These are phyloP conservation scores for Alternaria ethzedia DNA, from an alignment of 2,329 filamentous ascomycete species.

Conservation along the genomic window DNA sequence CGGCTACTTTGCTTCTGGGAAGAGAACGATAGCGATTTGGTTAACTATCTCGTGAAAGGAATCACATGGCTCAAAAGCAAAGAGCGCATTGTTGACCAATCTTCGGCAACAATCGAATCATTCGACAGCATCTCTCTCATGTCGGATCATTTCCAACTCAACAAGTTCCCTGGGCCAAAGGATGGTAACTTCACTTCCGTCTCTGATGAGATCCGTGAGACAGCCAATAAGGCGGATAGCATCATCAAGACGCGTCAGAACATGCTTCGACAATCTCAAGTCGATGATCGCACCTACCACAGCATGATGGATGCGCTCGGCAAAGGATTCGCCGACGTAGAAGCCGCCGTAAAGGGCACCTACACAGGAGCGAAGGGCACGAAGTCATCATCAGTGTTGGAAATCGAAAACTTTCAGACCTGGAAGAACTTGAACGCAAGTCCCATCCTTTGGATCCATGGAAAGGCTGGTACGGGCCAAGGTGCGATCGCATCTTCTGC, in stretches of 20 bases:
- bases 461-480: slow-evolving; percentile 30
- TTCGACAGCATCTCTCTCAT: slow-evolving; percentile 28
- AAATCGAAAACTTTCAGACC: slow-evolving; percentile 16
- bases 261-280: slow-evolving; percentile 20
- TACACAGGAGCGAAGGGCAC: slow-evolving; percentile 16
- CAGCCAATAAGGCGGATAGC: slow-evolving; percentile 21
- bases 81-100: slow-evolving; percentile 38
- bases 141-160: slow-evolving; percentile 39
- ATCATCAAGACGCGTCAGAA: slow-evolving; percentile 32
- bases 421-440: slow-evolving; percentile 14
- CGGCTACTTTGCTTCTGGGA: slow-evolving; percentile 32
- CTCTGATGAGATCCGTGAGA: slow-evolving; percentile 29
- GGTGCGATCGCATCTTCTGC: slow-evolving; percentile 27
- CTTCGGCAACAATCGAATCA: slow-evolving; percentile 32
- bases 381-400: slow-evolving; percentile 19
- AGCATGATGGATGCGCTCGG: slow-evolving; percentile 24
- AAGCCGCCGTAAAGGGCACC: slow-evolving; percentile 17
- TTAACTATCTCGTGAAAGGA: slow-evolving; percentile 17
- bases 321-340: slow-evolving; percentile 27
- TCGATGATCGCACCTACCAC: slow-evolving; percentile 23
- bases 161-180: slow-evolving; percentile 37
- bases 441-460: slow-evolving; percentile 31
- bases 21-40: slow-evolving; percentile 23
- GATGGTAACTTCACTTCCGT: slow-evolving; percentile 37
- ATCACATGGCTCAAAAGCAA: slow-evolving; percentile 18